Base-by-base conservation (phyloP, 129 eudicot genomes). In the Rutidosis leptorrhynchoides region DNA sequence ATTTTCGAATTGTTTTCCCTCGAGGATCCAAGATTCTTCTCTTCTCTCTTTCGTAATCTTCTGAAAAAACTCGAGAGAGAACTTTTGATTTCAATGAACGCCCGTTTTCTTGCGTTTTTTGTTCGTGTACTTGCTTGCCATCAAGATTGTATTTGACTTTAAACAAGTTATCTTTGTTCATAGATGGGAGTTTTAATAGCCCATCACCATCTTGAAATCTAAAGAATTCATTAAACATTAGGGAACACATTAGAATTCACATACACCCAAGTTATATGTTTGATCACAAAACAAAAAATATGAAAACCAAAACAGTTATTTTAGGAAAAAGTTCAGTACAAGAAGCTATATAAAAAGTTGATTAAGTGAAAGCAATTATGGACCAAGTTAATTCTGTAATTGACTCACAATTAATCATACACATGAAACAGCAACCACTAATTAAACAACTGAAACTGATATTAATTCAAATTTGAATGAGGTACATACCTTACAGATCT, bases 61-160 rank as follows among this genome's bases (percentile, higher is more conserved):
- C 99, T 0, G 99, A 94, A 74, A 94, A 94, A 26, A 94, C 96
- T 65, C 99, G 77, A 22, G 97, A 94, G n/a, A 94, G 82, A 7
- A 94, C 99, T 72, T 82, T 86, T 10, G 93, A 82, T 71, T 80
- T 92, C 64, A 92, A 52, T 7, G 95, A 88, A 63, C 74, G 70
- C 10, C 51, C 26, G 49, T 51, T 69, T 26, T 53, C 71, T 30
- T 71, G 67, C 21, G 68, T 17, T 42, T 77, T 78, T 27, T 82
- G 57, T 58, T 74, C 90, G 21, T 81, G 33, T n/a, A 86, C 69
- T 71, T 64, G 80, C 25, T 77, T 74, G 56, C 85, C 85, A 62
- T 88, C 91, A 66, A 92, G 70, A 74, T 73, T 85, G 77, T 83
- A 88, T 49, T 83, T 83, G 24, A 79, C 74, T 69, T 83, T 83